Percentiles rank a stretch among this genome's conserved stretches.
These are phyloP conservation scores for Gossypium australe DNA, from an alignment of 345 rosid genomes.

Conservation along the genomic window DNA sequence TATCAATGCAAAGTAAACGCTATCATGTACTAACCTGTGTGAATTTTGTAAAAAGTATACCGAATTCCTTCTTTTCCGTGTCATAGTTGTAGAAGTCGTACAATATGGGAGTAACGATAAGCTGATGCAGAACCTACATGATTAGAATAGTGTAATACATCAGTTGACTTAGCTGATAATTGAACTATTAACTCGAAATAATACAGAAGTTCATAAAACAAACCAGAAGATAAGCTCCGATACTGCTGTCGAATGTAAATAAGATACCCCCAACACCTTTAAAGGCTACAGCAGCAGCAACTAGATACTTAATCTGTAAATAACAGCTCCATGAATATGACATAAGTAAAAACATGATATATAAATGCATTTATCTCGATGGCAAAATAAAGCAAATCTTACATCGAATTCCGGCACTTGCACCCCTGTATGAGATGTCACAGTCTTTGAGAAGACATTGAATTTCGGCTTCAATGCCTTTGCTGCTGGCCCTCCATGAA, in stretches of 20 bases:
- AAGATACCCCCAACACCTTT: constrained; percentile 66
- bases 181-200: neutral
- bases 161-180: neutral
- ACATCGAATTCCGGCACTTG: constrained; percentile 52
- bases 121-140: constrained; percentile 59
- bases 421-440: constrained; percentile 41
- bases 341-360: neutral
- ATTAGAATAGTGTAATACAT: neutral
- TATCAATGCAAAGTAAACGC: neutral
- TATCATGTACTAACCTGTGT: constrained; percentile 41
- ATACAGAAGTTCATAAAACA: neutral
- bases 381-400: neutral
- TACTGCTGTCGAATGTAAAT: constrained; percentile 54
- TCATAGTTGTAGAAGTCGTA: constrained; percentile 74
- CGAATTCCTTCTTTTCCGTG: constrained; percentile 44
- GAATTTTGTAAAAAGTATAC: constrained; percentile 45
- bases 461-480: constrained; percentile 41
- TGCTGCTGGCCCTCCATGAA: constrained; percentile 58
- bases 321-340: neutral
- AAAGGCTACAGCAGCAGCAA: constrained; percentile 47
- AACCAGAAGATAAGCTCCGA: constrained; percentile 79
- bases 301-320: constrained; percentile 40
- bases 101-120: constrained; percentile 41
- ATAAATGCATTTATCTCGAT: neutral
- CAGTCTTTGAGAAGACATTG: constrained; percentile 31